A percentile compares a stretch with the other conserved stretches of the same genome.
phyloP scores from a whole-genome alignment of 139 green algal species.

The Deuterostichococcus epilithicus region DNA sequence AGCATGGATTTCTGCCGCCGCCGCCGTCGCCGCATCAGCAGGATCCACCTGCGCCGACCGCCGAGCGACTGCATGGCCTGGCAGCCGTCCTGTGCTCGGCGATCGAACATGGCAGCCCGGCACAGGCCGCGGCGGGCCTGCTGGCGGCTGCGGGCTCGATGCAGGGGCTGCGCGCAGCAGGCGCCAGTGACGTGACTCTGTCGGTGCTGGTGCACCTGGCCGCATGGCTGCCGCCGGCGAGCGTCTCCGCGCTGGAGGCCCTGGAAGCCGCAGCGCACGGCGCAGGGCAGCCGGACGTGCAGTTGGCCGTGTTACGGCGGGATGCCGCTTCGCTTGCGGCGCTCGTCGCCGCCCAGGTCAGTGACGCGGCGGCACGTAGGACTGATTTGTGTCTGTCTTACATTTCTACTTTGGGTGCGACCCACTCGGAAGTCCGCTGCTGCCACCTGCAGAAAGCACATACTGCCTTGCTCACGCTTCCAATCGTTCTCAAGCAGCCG shows the following conservation, averaged over 20 bases:
- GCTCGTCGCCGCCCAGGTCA: constrained; percentile 17
- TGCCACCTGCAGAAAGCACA: too few species aligned
- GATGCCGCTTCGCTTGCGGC: constrained; percentile 13
- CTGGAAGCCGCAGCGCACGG: not conserved
- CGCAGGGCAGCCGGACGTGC: not conserved
- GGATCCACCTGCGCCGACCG: not conserved
- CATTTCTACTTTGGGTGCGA: too few species aligned
- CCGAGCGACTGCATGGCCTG: not conserved
- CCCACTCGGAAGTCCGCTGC: too few species aligned
- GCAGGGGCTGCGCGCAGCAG: not conserved
- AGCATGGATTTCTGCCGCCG: not conserved
- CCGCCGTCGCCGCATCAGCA: too few species aligned
- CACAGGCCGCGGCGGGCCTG: not conserved
- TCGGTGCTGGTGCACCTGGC: not conserved
- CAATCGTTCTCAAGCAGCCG: too few species aligned
- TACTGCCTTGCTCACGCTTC: too few species aligned
- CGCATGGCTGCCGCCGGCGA: not conserved
- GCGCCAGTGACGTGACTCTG: not conserved
- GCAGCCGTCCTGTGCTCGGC: not conserved
- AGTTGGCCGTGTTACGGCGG: not conserved
- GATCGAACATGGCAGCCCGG: not conserved
- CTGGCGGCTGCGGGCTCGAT: not conserved
- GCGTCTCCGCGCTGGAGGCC: not conserved
- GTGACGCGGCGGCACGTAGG: too few species aligned
- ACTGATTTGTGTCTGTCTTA: too few species aligned